Evolutionary conservation across 164 flowering plant species (phyloP).

Genomic region (Warburgia ugandensis): DNA sequence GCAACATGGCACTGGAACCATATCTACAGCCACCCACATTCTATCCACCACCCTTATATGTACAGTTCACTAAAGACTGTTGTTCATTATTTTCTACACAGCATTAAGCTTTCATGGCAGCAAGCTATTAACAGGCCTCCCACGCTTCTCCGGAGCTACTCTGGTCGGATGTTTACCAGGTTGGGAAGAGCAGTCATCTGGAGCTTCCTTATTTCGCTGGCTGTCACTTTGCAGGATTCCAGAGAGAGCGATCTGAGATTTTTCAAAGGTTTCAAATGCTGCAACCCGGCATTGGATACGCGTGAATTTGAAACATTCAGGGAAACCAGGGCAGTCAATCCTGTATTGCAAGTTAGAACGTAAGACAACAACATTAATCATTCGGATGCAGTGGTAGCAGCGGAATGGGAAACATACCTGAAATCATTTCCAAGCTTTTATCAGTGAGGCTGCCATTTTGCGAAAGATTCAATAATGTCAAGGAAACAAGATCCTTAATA

Average conservation of each 20-base stretch:
- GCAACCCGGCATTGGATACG: slow-evolving; percentile 53
- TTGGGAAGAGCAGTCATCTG: slow-evolving; percentile 56
- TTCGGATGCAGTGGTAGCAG: too few species aligned
- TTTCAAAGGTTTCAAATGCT: slow-evolving; percentile 56
- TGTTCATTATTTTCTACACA: too few species aligned
- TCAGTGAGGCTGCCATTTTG: slow-evolving; percentile 82
- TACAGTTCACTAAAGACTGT: too few species aligned
- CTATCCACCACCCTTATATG: too few species aligned
- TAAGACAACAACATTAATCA: too few species aligned
- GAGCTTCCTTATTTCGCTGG: slow-evolving; percentile 70
- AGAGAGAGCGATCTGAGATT: slow-evolving; percentile 57
- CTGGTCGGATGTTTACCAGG: slow-evolving; percentile 63
- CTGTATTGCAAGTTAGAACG: slow-evolving; percentile 30
- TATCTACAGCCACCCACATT: too few species aligned
- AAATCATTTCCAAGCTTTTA: slow-evolving; percentile 62
- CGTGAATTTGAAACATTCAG: slow-evolving; percentile 76
- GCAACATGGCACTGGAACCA: too few species aligned
- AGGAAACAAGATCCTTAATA: slow-evolving; percentile 69
- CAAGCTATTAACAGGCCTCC: too few species aligned
- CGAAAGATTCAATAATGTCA: slow-evolving; percentile 66
- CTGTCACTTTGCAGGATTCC: slow-evolving; percentile 86
- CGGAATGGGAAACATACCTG: slow-evolving; percentile 51
- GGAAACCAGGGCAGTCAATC: slow-evolving; percentile 63
- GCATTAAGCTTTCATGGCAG: too few species aligned
- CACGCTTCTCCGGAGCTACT: too few species aligned